Evolutionary conservation across 345 rosid genomes (phyloP).

Genomic region (Eucalyptus curtisii): DNA sequence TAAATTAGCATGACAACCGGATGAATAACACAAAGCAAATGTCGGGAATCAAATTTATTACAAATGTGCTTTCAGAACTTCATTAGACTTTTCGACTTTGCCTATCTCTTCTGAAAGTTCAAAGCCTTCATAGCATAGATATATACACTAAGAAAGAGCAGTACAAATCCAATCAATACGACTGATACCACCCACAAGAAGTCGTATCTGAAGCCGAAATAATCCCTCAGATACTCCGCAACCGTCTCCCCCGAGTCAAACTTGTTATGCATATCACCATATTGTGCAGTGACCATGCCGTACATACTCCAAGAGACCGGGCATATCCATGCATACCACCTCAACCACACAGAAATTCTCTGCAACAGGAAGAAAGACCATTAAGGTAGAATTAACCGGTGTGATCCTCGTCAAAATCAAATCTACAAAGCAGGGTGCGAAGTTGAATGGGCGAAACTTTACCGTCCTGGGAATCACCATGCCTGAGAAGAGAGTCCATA

Average conservation of each 20-base stretch:
- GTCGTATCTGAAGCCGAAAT: conserved; percentile 30
- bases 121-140: conserved; percentile 15
- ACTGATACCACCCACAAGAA: conserved; percentile 17
- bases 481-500: conserved; percentile 39
- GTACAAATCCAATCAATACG: conserved; percentile 11
- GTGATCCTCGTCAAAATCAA: neutral
- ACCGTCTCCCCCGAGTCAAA: conserved; percentile 31
- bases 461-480: conserved; percentile 35
- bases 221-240: conserved; percentile 15
- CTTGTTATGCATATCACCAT: conserved; percentile 17
- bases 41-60: neutral
- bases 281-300: conserved; percentile 27
- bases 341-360: conserved; percentile 34
- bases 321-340: conserved; percentile 26
- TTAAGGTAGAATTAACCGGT: neutral
- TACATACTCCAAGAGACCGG: conserved; percentile 36
- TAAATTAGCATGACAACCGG: neutral
- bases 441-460: neutral
- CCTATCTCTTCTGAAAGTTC: conserved; percentile 34
- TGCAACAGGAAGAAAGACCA: neutral
- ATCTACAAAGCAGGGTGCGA: neutral
- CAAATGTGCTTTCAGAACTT: neutral
- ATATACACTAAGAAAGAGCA: conserved; percentile 10
- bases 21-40: neutral
- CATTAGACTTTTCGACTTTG: neutral